Evolutionary conservation across 148 eudicot species (phyloP).

Genomic region (Silene latifolia): DNA sequence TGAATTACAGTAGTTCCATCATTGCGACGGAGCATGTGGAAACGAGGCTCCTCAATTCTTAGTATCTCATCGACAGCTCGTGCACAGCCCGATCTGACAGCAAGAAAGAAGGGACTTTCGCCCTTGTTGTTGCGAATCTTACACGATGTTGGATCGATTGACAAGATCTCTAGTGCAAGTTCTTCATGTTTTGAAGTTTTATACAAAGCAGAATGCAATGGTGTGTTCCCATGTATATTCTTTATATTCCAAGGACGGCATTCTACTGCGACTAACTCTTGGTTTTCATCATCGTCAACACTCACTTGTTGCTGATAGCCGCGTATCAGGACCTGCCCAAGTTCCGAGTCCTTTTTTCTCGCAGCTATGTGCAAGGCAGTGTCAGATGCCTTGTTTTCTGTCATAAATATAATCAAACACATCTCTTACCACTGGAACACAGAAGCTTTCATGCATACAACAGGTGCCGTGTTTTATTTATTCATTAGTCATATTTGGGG

Average conservation of each 20-base stretch:
- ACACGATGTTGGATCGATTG: neutral
- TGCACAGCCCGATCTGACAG: too few species aligned
- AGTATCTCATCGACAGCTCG: too few species aligned
- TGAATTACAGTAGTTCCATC: too few species aligned
- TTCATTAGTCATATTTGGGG: too few species aligned
- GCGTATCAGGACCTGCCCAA: neutral
- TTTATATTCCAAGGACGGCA: constrained; percentile 1
- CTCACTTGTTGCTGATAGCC: too few species aligned
- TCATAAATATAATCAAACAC: neutral
- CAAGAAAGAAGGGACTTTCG: constrained; percentile 1
- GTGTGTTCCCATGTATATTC: neutral
- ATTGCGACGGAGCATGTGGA: too few species aligned
- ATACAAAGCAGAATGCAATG: neutral
- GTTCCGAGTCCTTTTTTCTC: neutral
- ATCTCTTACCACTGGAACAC: too few species aligned
- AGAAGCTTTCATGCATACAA: too few species aligned
- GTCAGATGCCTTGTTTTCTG: neutral
- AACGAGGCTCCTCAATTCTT: too few species aligned
- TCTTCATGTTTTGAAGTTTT: neutral
- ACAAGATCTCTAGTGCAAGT: neutral
- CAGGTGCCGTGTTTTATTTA: too few species aligned
- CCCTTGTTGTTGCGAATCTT: neutral
- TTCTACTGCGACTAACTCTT: neutral
- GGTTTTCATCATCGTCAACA: neutral
- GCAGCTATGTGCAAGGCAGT: constrained; percentile 11